Base-by-base conservation (phyloP, 108 stramenopile genomes). In the Aurantiochytrium sp. region DNA sequence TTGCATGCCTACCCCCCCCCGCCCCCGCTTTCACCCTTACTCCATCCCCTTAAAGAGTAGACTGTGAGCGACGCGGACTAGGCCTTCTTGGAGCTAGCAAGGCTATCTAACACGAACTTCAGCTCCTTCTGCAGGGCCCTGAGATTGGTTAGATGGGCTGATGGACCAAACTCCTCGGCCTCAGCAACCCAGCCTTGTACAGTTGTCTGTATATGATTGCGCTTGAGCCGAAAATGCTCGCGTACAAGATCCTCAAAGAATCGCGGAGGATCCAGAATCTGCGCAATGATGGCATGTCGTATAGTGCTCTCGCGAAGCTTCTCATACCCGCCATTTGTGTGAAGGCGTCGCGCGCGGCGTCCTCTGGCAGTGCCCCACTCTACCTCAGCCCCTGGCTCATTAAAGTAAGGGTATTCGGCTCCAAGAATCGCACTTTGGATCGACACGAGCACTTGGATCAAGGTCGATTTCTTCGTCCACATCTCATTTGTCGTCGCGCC, bases 371-470 rank as follows among this genome's bases (percentile, higher is more conserved):
- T 90, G 60, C 87, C 87, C 53, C 35, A 18, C 51, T 28, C 5
- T 47, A 2, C 5, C 59, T 60, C 87, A 14, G 16, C 10, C 58
- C 90, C 90, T 4, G 92, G 92, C 88, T 94, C 94, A 64, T 94
- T 94, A 90, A 91, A 93, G 35, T 88, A 92, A 4, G 94, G 94
- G 60, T 5, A 59, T 16, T 92, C 88, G 6, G 87, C 59, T 14
- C 91, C 93, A 5, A 94, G 72, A 53, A 94, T 92, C 49, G 93
- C 87, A 23, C 60, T 90, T 72, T 92, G 92, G 51, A 94, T 93
- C 44, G 91, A 91, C n/a, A 91, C 90, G 23, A 94, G 92, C 55
- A 94, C 94, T 57, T 94, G 94, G 43, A 89, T 69, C 71, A 94
- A 69, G 35, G 92, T 91, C 5, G 92, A 92, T 19, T 76, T 87